These are phyloP conservation scores for Dendrobium chrysotoxum DNA, from an alignment of 106 monocot species.

Conservation along the genomic window DNA sequence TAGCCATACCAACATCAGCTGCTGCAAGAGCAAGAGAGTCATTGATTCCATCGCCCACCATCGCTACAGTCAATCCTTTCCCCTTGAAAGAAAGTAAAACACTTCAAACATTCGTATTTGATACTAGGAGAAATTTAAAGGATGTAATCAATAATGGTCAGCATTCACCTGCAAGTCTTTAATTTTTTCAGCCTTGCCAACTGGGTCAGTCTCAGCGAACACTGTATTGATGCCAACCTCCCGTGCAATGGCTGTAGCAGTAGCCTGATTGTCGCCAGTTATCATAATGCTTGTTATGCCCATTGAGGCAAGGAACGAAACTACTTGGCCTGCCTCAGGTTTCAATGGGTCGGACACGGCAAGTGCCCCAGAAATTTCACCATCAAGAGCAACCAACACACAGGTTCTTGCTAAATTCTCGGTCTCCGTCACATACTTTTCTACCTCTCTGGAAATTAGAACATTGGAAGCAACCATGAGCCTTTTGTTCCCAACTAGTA, in stretches of 20 bases:
- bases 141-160: too few species aligned
- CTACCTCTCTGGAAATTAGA: conserved; percentile 28
- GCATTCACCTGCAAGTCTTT: conserved; percentile 24
- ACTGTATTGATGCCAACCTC: conserved; percentile 66
- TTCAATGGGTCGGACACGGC: conserved; percentile 82
- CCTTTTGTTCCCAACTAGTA: conserved; percentile 71
- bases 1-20: conserved; percentile 88
- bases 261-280: conserved; percentile 82
- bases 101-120: not conserved
- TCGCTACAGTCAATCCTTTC: conserved; percentile 65
- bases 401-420: conserved; percentile 69
- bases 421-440: conserved; percentile 42
- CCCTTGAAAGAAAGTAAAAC: conserved; percentile 24
- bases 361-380: conserved; percentile 56
- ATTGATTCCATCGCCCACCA: conserved; percentile 93
- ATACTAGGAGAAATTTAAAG: not conserved
- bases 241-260: conserved; percentile 63
- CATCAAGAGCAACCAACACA: conserved; percentile 64
- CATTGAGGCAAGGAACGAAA: conserved; percentile 61
- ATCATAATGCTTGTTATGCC: conserved; percentile 75
- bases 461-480: conserved; percentile 55
- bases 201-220: conserved; percentile 77
- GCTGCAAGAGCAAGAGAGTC: conserved; percentile 77
- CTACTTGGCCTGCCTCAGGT: conserved; percentile 57
- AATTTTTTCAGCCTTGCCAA: conserved; percentile 46